Evolutionary conservation across 169 alveolate species (phyloP).

Genomic region (Eimeria maxima): DNA sequence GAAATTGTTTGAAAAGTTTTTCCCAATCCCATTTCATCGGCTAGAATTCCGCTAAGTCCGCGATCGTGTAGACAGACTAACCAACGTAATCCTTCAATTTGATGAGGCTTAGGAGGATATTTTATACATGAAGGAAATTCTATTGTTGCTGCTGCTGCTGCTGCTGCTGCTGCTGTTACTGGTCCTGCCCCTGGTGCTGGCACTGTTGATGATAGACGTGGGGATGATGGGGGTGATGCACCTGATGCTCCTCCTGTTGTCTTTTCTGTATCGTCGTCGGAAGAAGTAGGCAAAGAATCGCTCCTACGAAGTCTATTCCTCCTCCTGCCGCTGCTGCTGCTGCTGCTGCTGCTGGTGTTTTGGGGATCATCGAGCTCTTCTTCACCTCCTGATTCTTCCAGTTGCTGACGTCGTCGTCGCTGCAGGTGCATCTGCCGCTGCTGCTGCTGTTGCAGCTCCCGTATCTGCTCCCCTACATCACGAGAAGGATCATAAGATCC

Average conservation of each 20-base stretch:
- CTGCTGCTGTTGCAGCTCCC: not conserved
- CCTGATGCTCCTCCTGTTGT: not conserved
- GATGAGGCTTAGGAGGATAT: constrained; percentile 90
- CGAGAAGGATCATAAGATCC: too few relatives aligned
- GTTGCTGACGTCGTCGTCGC: not conserved
- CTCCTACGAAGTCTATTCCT: too few relatives aligned
- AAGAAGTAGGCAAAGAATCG: too few relatives aligned
- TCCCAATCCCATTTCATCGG: constrained; percentile 86
- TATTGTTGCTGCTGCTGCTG: constrained; percentile 39
- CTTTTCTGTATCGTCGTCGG: too few relatives aligned
- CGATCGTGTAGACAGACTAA: constrained; percentile 94
- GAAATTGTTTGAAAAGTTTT: constrained; percentile 78
- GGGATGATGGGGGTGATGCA: not conserved
- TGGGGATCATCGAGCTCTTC: too few relatives aligned
- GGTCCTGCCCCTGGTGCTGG: constrained; percentile 31
- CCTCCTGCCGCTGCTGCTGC: not conserved
- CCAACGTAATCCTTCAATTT: constrained; percentile 95
- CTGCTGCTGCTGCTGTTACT: constrained; percentile 29
- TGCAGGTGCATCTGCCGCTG: not conserved
- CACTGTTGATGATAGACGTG: not conserved
- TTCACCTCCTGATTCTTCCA: not conserved
- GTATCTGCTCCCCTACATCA: not conserved
- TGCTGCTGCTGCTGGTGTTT: not conserved
- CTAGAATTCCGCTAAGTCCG: constrained; percentile 81
- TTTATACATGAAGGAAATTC: constrained; percentile 58